phyloP scores from a whole-genome alignment of 495 filamentous ascomycete species.

The Hypoxylon lienhwacheense region DNA sequence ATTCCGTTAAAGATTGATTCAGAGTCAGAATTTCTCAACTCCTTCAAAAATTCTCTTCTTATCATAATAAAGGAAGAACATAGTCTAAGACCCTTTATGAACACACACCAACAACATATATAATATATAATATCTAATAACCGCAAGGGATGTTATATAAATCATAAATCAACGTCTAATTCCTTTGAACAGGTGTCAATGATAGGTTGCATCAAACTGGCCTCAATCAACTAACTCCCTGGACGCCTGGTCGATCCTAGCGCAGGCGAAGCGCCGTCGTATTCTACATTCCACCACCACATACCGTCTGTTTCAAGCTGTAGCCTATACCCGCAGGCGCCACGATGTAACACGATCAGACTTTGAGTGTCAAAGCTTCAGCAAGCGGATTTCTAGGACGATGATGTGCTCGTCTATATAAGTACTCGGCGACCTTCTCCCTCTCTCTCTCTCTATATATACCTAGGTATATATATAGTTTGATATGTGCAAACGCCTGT shows the following conservation, averaged over 20 bases:
- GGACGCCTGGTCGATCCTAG: conserved; percentile 8
- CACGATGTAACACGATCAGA: conserved; percentile 33
- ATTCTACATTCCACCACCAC: conserved; percentile 19
- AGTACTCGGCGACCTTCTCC: neutral
- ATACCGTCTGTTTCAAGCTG: conserved; percentile 32
- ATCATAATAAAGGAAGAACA: too few relatives aligned
- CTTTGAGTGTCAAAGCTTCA: conserved; percentile 11
- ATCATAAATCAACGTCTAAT: neutral
- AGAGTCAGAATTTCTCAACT: too few relatives aligned
- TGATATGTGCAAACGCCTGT: too few relatives aligned
- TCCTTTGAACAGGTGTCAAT: neutral
- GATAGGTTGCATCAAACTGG: neutral
- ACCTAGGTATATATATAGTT: too few relatives aligned
- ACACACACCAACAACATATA: neutral
- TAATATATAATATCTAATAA: neutral
- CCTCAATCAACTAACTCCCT: too few relatives aligned
- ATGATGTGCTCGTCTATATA: neutral
- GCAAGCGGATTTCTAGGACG: neutral
- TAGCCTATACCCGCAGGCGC: conserved; percentile 12
- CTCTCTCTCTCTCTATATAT: too few relatives aligned
- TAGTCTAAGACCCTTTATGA: too few relatives aligned
- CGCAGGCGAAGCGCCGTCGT: conserved; percentile 12
- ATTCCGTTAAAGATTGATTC: too few relatives aligned
- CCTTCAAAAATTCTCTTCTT: neutral
- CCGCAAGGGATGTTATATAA: neutral